Base-by-base conservation (phyloP, 2,329 filamentous ascomycete genomes). In the Trichoderma aggressivum region DNA sequence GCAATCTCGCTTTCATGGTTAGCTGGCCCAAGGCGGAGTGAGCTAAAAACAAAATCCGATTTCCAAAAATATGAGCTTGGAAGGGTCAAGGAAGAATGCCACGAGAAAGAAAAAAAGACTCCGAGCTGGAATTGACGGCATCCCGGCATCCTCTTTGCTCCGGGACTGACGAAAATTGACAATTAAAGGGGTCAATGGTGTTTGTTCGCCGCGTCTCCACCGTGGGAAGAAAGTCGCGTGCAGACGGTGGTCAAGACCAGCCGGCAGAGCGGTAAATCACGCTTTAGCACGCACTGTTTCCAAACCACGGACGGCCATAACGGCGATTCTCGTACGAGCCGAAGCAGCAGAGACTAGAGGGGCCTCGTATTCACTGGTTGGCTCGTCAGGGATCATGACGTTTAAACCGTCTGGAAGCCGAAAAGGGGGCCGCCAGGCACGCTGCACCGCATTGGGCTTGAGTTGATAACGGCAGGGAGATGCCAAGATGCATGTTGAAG, bases 141-240 rank as follows among this genome's bases (percentile, higher is more conserved):
- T 34, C 28, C 56, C 55, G 65, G 65, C 64, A 67, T 18, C 26
- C 26, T 26, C 36, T 32, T 26, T 18, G n/a, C 8, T 32, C 53
- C 64, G 64, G 39, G 26, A 67, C 39, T 28, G 24, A 43, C 56
- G 30, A 34, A 26, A 61, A 26, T 47, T 36, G n/a, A 69, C 26
- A 69, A 69, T 26, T 32, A 69, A 69, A 69, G 65, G 65, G 65
- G 65, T 61, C 32, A 50, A 68, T 69, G 65, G 39, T 69, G 65
- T 69, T 61, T 69, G 65, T 32, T 50, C 39, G 53, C 56, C 55
- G 65, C 65, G 65, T 69, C 65, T 69, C 65, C 65, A 69, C 65
- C 65, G 39, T 69, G 65, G 65, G 56, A 69, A 34, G 39, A 68
- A 53, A 34, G 14, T 39, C 36, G 55, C 55, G 18, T 50, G 55